Conservation (phyloP, 2,329 filamentous ascomycete genomes). For the Colletotrichum falcatum region DNA sequence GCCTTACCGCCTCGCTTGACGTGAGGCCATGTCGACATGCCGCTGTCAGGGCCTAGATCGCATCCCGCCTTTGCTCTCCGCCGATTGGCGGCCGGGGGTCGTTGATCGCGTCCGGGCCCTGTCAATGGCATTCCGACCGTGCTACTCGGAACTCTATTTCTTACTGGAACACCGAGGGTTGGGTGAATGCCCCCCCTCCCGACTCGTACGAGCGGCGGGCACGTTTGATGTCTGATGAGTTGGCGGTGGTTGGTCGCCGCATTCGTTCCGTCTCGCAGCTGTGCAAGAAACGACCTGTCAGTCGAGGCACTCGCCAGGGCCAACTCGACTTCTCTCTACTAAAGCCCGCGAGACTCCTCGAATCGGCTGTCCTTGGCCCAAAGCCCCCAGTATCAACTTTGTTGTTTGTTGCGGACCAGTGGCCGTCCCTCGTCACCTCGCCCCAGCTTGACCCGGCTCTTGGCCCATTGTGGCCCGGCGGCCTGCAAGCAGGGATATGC, state of each 20-base stretch:
- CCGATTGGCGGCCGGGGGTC: background rate
- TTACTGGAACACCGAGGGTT: background rate
- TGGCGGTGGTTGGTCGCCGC: constrained; percentile 6
- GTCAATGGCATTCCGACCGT: constrained; percentile 22
- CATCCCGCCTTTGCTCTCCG: constrained; percentile 11
- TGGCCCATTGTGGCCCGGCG: constrained; percentile 3
- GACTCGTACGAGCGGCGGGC: background rate
- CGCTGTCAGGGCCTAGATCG: background rate
- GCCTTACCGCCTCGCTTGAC: constrained; percentile 24
- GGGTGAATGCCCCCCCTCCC: background rate
- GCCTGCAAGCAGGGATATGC: constrained; percentile 30
- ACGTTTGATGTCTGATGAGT: background rate
- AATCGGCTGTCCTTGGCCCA: background rate
- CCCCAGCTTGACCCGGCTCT: background rate
- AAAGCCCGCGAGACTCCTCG: background rate
- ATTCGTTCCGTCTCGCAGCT: background rate
- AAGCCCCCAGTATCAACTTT: background rate
- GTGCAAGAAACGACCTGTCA: background rate
- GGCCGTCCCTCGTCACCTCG: too few species aligned
- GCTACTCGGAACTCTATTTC: constrained; percentile 15
- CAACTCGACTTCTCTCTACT: too few species aligned
- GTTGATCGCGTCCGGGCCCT: background rate
- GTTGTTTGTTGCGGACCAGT: constrained; percentile 1
- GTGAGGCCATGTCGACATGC: constrained; percentile 25
- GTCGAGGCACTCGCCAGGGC: too few species aligned